Evolutionary conservation across 495 filamentous ascomycete species (phyloP), one percentile per base, ranked within the genome.

Genomic region (Penicillium daleae): DNA sequence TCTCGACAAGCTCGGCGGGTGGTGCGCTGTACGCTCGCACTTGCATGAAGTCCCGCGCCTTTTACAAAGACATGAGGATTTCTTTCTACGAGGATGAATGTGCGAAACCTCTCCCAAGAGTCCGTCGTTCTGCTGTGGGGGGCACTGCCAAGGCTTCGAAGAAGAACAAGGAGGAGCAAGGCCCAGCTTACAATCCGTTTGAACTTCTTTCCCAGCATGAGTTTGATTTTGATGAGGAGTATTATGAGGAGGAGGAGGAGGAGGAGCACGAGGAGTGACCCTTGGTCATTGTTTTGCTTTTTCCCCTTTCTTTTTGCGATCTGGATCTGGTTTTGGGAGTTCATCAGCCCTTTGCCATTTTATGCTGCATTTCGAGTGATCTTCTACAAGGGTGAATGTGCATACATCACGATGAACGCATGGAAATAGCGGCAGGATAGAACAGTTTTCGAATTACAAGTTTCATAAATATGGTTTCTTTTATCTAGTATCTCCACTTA

Each of bases 31-130:
- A 26, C 19, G 53, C 53, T 7, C 32, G 35, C 17, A 56, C 35
- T 6, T 56, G 53, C 53, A 7, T 56, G 7, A 40, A 26, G 15
- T 56, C 53, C 15, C 32, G 53, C 0, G 22, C 32, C 2, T 17
- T 42, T 4, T 56, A 56, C 53, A 42, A 29, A 5, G 35, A 27
- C 3, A 56, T 56, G 53, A 12, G 53, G 33, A 40, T 56, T n/a
- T 7, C 4, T 0, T 56, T 56, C 24, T 56, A 40, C 15, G 22
- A 37, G 19, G 53, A 56, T 12, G 53, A 56, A 13, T 56, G 53
- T 8, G 53, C 53, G 2, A 22, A 40, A 21, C 53, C 53, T 0
- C 5, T 56, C 2, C 35, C 51, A 1, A 7, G n/a, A 1, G 8
- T 10, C 13, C 51, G n/a, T 35, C 51, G 42, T 46, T 22, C 19